phyloP scores from a whole-genome alignment of 495 filamentous ascomycete species.

The Penicillium paxilli region DNA sequence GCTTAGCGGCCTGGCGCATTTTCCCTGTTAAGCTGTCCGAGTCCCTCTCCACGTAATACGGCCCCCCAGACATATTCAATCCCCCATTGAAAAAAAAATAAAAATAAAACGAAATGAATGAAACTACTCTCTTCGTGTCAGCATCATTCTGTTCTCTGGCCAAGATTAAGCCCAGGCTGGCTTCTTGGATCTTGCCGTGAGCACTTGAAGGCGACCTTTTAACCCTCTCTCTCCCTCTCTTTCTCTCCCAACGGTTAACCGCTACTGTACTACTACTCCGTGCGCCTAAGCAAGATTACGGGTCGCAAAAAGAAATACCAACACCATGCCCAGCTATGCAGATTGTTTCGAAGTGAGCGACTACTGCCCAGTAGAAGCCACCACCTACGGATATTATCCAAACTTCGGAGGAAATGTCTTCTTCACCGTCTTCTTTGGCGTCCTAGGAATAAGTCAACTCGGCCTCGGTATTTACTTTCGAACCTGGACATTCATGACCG shows the following conservation, averaged over 20 bases:
- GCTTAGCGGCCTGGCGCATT: neutral
- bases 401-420: conserved; percentile 62
- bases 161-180: too few species aligned
- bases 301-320: neutral
- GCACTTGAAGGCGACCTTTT: too few species aligned
- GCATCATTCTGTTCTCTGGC: neutral
- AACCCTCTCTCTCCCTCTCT: too few species aligned
- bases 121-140: neutral
- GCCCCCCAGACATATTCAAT: too few species aligned
- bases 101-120: neutral
- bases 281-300: too few species aligned
- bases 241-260: too few species aligned
- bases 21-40: neutral
- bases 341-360: conserved; percentile 49
- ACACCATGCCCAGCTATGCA: conserved; percentile 24
- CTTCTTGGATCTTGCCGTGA: too few species aligned
- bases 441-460: conserved; percentile 48
- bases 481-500: conserved; percentile 62
- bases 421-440: conserved; percentile 55
- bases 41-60: neutral
- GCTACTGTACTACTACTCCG: too few species aligned
- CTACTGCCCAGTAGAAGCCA: conserved; percentile 57
- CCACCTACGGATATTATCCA: conserved; percentile 69
- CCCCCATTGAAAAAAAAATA: too few species aligned
- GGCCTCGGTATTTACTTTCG: conserved; percentile 54